phyloP scores from a whole-genome alignment of 202 grass and related monocot species.

The Brachypodium distachyon region DNA sequence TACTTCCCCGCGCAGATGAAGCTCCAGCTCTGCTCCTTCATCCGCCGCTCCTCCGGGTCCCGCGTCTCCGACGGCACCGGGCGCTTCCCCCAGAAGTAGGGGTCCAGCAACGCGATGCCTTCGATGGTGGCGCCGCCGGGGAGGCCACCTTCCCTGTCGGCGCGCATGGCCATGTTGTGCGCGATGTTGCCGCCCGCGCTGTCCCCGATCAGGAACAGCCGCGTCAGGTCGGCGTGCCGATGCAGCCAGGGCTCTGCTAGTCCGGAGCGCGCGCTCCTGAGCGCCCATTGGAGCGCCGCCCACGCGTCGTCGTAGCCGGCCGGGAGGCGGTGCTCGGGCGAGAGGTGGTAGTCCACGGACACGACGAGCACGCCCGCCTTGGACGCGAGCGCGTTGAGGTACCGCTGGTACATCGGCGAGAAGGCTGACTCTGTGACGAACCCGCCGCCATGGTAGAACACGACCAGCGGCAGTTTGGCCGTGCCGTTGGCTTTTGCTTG shows the following conservation, averaged over 20 bases:
- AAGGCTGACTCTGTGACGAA: conserved; percentile 56
- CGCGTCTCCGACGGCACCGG: conserved; percentile 9
- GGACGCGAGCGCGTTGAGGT: conserved; percentile 41
- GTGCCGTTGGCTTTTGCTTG: neutral
- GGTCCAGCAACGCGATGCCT: conserved; percentile 61
- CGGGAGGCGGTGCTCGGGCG: conserved; percentile 53
- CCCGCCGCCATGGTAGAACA: conserved; percentile 70
- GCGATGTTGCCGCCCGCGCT: conserved; percentile 83
- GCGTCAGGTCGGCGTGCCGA: conserved; percentile 33
- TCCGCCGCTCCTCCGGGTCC: conserved; percentile 6
- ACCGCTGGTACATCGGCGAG: conserved; percentile 42
- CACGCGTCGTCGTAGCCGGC: conserved; percentile 46
- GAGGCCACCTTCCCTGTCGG: neutral
- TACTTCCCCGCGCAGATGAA: conserved; percentile 66
- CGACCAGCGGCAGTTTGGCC: conserved; percentile 24
- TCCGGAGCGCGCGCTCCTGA: neutral
- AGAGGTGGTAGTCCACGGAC: conserved; percentile 61
- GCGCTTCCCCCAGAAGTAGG: conserved; percentile 47
- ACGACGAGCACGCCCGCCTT: conserved; percentile 31
- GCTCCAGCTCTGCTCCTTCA: conserved; percentile 31
- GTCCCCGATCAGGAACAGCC: conserved; percentile 59
- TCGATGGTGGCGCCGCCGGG: conserved; percentile 30
- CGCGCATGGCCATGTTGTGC: conserved; percentile 60
- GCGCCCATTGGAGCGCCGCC: conserved; percentile 36
- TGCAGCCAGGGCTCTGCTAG: conserved; percentile 19